Conservation (phyloP, 768 basidiomycete species). For the Wakefieldia striispora region DNA sequence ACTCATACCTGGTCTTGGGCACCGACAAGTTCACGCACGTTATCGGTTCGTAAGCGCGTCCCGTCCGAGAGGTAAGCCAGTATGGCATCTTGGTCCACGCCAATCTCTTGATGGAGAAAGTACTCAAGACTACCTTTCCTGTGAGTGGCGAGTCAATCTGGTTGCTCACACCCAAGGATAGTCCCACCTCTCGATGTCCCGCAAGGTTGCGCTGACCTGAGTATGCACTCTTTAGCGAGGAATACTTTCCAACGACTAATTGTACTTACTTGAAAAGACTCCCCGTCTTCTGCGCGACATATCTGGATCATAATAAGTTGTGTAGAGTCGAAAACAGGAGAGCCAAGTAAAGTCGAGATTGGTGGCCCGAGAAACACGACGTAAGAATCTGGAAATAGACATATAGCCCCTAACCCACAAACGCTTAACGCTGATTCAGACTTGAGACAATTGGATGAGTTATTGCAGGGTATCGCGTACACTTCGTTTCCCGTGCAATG, state of each 20-base stretch:
- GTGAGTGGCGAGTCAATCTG: constrained; percentile 5
- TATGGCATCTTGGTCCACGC: constrained; percentile 64
- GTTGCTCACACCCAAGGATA: background rate
- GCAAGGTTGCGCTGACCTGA: constrained; percentile 57
- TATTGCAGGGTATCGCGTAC: too few relatives aligned
- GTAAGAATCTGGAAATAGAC: constrained; percentile 18
- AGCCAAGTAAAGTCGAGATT: background rate
- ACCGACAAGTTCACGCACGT: constrained; percentile 73
- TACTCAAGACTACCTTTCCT: constrained; percentile 68
- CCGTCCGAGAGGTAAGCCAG: constrained; percentile 83
- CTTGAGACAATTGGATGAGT: too few relatives aligned
- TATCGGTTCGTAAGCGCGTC: constrained; percentile 63
- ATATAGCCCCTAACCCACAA: constrained; percentile 14
- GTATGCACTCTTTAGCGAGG: background rate
- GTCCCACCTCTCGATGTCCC: constrained; percentile 74
- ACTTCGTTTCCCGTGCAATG: too few relatives aligned
- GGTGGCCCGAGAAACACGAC: constrained; percentile 14
- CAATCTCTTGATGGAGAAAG: constrained; percentile 70
- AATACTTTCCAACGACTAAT: background rate
- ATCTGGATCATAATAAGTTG: constrained; percentile 52
- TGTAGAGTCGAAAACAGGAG: constrained; percentile 9
- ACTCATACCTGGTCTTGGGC: constrained; percentile 66
- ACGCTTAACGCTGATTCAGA: too few relatives aligned
- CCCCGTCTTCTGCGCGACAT: constrained; percentile 64
- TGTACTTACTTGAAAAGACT: constrained; percentile 51